These are phyloP conservation scores for Kwoniella heveanensis DNA, from an alignment of 768 basidiomycete species.

Conservation along the genomic window DNA sequence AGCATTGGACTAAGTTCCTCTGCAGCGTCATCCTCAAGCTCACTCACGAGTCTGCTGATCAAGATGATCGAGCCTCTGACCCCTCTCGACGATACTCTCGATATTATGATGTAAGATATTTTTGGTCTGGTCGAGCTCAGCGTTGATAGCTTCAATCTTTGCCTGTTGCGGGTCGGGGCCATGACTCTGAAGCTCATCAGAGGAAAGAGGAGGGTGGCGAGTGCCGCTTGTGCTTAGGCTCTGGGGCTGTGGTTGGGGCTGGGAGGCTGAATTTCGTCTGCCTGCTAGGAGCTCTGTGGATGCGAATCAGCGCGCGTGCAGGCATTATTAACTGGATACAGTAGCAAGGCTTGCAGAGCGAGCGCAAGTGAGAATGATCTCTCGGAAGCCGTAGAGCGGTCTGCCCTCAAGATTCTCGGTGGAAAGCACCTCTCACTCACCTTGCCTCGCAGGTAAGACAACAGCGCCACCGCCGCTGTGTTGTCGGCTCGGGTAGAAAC, in stretches of 20 bases:
- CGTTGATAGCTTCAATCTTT: slow-evolving; percentile 22
- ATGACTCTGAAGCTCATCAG: not conserved
- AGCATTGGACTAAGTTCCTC: not conserved
- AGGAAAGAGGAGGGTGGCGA: not conserved
- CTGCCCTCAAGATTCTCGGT: no score
- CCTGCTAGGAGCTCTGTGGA: not conserved
- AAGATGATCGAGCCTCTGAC: slow-evolving; percentile 31
- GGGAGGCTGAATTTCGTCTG: not conserved
- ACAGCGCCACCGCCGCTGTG: not conserved
- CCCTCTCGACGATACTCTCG: slow-evolving; percentile 28
- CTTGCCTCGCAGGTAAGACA: not conserved
- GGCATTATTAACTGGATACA: no score
- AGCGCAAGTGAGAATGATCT: no score
- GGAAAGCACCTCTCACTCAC: no score
- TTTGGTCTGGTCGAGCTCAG: slow-evolving; percentile 20
- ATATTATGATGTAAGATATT: slow-evolving; percentile 27
- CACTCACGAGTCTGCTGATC: slow-evolving; percentile 33
- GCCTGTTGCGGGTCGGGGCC: slow-evolving; percentile 12
- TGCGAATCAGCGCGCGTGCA: no score
- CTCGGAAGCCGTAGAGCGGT: no score
- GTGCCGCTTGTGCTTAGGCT: not conserved
- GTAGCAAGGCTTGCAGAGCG: no score
- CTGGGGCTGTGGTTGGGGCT: not conserved
- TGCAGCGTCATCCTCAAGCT: not conserved
- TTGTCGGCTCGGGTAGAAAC: not conserved